Conservation (phyloP, 345 rosid genomes). For the Moricandia moricandioides region DNA sequence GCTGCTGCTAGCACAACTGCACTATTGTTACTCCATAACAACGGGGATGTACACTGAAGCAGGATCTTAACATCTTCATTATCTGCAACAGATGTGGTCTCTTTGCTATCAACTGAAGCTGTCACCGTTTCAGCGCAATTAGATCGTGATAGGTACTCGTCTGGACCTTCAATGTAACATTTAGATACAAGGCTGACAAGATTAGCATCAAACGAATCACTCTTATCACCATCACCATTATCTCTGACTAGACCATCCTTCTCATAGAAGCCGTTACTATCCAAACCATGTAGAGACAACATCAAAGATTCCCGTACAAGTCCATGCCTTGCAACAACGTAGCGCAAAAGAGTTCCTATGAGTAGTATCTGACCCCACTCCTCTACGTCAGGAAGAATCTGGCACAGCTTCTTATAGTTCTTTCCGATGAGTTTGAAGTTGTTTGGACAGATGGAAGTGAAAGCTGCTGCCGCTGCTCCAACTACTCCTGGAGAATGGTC, state of each 20-base stretch:
- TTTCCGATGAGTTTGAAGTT: conserved; percentile 67
- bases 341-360: conserved; percentile 73
- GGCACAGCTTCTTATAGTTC: conserved; percentile 73
- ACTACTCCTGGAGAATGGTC: conserved; percentile 90
- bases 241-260: conserved; percentile 43
- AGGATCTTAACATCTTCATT: conserved; percentile 77
- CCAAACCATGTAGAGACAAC: conserved; percentile 54
- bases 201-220: conserved; percentile 38
- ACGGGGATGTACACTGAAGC: conserved; percentile 84
- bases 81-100: conserved; percentile 59
- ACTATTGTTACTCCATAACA: conserved; percentile 91
- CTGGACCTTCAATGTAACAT: conserved; percentile 89
- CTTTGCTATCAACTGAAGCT: conserved; percentile 41
- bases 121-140: conserved; percentile 40
- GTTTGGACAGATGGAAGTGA: conserved; percentile 80
- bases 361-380: conserved; percentile 97
- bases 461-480: conserved; percentile 95
- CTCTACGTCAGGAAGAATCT: conserved; percentile 95
- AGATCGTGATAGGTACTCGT: conserved; percentile 75
- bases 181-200: conserved; percentile 47
- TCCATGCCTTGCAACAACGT: conserved; percentile 79
- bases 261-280: conserved; percentile 40
- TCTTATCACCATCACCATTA: conserved; percentile 35
- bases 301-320: conserved; percentile 87
- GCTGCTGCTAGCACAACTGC: conserved; percentile 93